A percentile compares a stretch with the other conserved stretches of the same genome.
Evolutionary conservation across 495 filamentous ascomycete species (phyloP).

Genomic region (Talaromyces wortmannii): DNA sequence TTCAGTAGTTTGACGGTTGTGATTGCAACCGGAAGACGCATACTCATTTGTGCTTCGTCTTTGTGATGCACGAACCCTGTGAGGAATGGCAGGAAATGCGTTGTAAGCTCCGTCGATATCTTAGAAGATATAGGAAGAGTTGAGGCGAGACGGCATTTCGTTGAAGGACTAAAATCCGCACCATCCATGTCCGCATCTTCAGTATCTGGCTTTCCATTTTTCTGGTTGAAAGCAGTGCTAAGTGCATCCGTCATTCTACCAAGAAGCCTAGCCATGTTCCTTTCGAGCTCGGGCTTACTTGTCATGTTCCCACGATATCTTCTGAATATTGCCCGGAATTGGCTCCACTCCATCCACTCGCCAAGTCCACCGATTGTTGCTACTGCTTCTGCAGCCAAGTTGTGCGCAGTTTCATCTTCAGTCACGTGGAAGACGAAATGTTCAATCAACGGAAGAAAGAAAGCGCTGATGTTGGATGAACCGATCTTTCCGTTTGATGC

Average conservation of each 20-base stretch:
- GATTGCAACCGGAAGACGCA: conserved; percentile 81
- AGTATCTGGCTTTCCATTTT: conserved; percentile 17
- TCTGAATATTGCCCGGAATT: conserved; percentile 74
- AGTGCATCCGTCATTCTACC: conserved; percentile 75
- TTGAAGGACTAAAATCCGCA: conserved; percentile 17
- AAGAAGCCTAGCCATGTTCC: conserved; percentile 75
- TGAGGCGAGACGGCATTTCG: conserved; percentile 44
- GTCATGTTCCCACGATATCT: conserved; percentile 74
- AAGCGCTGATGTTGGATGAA: conserved; percentile 71
- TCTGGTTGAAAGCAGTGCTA: conserved; percentile 40
- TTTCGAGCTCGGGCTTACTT: conserved; percentile 76
- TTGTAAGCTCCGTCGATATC: conserved; percentile 64
- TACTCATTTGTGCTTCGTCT: conserved; percentile 85
- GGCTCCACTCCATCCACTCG: conserved; percentile 80
- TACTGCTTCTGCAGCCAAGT: conserved; percentile 75
- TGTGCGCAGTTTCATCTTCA: conserved; percentile 72
- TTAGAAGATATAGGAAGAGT: conserved; percentile 65
- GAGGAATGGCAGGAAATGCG: conserved; percentile 69
- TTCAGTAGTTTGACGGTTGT: conserved; percentile 80
- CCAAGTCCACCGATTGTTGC: conserved; percentile 66
- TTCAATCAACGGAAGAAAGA: conserved; percentile 87
- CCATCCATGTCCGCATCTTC: conserved; percentile 26
- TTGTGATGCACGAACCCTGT: conserved; percentile 83
- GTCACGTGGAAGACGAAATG: conserved; percentile 83
- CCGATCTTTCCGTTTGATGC: conserved; percentile 55